Conservation (phyloP, 1,284 basidiomycete genomes). For the Trichosporon faecale region DNA sequence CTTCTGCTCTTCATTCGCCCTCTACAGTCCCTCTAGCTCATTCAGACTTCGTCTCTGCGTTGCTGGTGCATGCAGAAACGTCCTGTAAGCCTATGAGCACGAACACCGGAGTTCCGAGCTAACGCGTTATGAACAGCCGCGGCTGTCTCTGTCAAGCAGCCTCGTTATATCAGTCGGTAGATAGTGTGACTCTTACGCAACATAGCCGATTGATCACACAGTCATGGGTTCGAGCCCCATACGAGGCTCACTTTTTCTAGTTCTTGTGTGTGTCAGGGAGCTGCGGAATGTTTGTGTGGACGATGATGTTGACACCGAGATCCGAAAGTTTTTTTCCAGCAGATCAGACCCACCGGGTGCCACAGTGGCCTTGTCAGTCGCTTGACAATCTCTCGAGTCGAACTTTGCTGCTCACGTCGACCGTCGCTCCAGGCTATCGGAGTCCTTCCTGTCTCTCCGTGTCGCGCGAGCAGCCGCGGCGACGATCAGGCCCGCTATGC, state of each 20-base stretch:
- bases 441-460: too few relatives aligned
- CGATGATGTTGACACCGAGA: not conserved
- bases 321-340: not conserved
- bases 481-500: not conserved
- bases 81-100: too few relatives aligned
- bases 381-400: too few relatives aligned
- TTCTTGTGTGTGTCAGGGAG: not conserved
- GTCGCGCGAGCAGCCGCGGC: not conserved
- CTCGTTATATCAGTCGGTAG: conserved; percentile 12
- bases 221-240: conserved; percentile 11
- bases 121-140: not conserved
- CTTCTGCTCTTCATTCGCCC: not conserved
- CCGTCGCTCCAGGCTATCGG: not conserved
- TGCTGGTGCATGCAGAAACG: too few relatives aligned
- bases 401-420: too few relatives aligned
- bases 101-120: not conserved
- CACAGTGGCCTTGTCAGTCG: too few relatives aligned
- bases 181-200: conserved; percentile 11
- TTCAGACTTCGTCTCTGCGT: not conserved
- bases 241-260: conserved; percentile 1
- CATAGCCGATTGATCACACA: conserved; percentile 9
- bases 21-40: not conserved
- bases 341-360: too few relatives aligned
- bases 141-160: not conserved
- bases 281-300: not conserved